A percentile compares a stretch with the other conserved stretches of the same genome.
Conservation (phyloP, 345 rosid species). For the Diplotaxis tenuifolia region DNA sequence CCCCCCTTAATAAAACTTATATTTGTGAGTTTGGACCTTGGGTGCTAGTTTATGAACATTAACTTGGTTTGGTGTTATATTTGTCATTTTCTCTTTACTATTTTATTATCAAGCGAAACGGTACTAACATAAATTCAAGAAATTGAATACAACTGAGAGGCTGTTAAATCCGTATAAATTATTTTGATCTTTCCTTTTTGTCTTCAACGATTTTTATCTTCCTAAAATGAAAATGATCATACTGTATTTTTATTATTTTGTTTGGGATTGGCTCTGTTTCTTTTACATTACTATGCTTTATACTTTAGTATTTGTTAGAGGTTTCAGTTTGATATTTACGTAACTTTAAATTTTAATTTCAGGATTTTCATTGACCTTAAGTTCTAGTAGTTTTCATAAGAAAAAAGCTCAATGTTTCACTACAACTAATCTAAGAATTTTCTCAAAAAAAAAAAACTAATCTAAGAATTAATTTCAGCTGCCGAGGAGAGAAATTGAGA, state of each 20-base stretch:
- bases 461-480: slow-evolving; percentile 9
- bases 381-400: slow-evolving; percentile 10
- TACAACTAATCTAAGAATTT: slow-evolving; percentile 31
- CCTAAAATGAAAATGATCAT: neutral
- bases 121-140: neutral
- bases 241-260: neutral
- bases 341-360: slow-evolving; percentile 4
- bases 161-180: neutral
- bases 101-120: neutral
- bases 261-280: neutral
- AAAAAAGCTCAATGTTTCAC: neutral
- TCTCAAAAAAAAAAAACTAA: too few species aligned
- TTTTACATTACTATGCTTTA: neutral
- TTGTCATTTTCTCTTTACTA: neutral
- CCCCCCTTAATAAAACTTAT: too few species aligned
- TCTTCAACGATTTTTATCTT: neutral
- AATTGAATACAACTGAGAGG: neutral
- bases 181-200: neutral
- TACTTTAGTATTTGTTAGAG: neutral
- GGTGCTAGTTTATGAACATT: too few species aligned
- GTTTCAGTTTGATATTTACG: neutral
- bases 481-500: slow-evolving; percentile 78
- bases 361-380: slow-evolving; percentile 18
- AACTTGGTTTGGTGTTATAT: too few species aligned
- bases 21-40: too few species aligned